Evolutionary conservation across 1,284 basidiomycete genomes (phyloP).

Genomic region (Ganoderma meredithae): DNA sequence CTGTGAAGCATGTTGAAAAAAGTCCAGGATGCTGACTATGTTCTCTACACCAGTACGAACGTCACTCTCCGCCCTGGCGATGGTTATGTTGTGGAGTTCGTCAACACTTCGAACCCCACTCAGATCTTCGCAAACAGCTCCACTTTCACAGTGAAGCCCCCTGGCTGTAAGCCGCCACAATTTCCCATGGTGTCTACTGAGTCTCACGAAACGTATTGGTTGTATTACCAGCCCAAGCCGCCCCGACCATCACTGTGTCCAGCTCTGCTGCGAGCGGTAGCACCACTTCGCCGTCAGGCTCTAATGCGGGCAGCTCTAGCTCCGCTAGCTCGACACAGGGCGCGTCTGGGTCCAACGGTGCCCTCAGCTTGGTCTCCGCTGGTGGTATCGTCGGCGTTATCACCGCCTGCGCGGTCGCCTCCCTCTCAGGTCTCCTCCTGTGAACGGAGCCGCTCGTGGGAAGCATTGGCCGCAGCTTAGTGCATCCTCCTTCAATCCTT

Average conservation of each 20-base stretch:
- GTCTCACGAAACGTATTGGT: neutral
- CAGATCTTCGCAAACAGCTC: slow-evolving; percentile 52
- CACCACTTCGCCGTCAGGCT: slow-evolving; percentile 21
- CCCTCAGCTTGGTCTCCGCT: slow-evolving; percentile 22
- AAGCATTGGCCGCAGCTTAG: slow-evolving; percentile 10
- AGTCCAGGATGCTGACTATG: neutral
- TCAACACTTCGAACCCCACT: slow-evolving; percentile 49
- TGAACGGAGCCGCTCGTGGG: slow-evolving; percentile 21
- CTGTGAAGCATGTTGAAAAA: neutral
- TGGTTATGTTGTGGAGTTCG: slow-evolving; percentile 52
- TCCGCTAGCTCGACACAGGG: slow-evolving; percentile 20
- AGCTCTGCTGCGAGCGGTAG: slow-evolving; percentile 22
- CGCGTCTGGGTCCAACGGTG: slow-evolving; percentile 21
- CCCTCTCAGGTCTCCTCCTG: slow-evolving; percentile 38
- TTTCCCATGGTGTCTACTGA: too few species aligned
- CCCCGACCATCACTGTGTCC: slow-evolving; percentile 18
- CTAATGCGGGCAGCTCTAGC: slow-evolving; percentile 13
- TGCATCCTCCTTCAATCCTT: slow-evolving; percentile 22
- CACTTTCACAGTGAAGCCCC: slow-evolving; percentile 47
- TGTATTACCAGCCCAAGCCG: slow-evolving; percentile 16
- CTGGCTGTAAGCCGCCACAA: slow-evolving; percentile 44
- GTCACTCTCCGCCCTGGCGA: slow-evolving; percentile 45
- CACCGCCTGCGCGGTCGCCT: slow-evolving; percentile 38
- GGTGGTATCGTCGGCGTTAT: slow-evolving; percentile 34
- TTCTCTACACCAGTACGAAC: slow-evolving; percentile 38